Conservation (phyloP, 2,329 filamentous ascomycete species). For the Epichloe baconii region DNA sequence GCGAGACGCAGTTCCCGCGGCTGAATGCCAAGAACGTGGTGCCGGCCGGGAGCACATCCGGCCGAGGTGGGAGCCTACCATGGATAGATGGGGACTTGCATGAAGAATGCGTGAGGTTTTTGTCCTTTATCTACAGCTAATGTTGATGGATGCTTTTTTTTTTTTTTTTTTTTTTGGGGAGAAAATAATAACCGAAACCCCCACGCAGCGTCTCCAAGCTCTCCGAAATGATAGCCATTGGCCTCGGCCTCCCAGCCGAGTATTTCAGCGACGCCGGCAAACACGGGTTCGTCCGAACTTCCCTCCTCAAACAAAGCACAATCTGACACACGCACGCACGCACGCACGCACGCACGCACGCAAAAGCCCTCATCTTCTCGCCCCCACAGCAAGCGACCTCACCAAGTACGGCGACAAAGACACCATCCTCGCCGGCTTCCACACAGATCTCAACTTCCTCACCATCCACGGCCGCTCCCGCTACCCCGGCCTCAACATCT, state of each 20-base stretch:
- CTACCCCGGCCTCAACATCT: slow-evolving; percentile 48
- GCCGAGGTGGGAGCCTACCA: slow-evolving; percentile 37
- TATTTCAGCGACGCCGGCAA: slow-evolving; percentile 41
- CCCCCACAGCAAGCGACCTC: slow-evolving; percentile 47
- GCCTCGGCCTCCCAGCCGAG: slow-evolving; percentile 37
- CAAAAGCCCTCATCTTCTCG: slow-evolving; percentile 43
- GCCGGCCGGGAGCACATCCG: slow-evolving; percentile 36
- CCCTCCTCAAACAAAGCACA: background rate
- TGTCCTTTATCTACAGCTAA: no score
- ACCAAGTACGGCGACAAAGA: slow-evolving; percentile 36
- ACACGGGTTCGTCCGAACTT: slow-evolving; percentile 32
- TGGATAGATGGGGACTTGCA: slow-evolving; percentile 44
- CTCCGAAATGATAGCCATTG: slow-evolving; percentile 45
- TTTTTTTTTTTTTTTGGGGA: no score
- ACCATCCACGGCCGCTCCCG: slow-evolving; percentile 51
- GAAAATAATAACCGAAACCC: no score
- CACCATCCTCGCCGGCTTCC: slow-evolving; percentile 50
- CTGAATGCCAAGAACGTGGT: slow-evolving; percentile 43
- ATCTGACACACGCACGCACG: no score
- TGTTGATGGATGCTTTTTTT: no score
- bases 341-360: no score
- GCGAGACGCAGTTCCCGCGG: slow-evolving; percentile 39
- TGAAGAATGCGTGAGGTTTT: slow-evolving; percentile 41
- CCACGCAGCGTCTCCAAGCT: slow-evolving; percentile 35
- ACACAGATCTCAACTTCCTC: slow-evolving; percentile 52